Conservation (phyloP, 108 stramenopile species). For the Cyclostephanos tholiformis region DNA sequence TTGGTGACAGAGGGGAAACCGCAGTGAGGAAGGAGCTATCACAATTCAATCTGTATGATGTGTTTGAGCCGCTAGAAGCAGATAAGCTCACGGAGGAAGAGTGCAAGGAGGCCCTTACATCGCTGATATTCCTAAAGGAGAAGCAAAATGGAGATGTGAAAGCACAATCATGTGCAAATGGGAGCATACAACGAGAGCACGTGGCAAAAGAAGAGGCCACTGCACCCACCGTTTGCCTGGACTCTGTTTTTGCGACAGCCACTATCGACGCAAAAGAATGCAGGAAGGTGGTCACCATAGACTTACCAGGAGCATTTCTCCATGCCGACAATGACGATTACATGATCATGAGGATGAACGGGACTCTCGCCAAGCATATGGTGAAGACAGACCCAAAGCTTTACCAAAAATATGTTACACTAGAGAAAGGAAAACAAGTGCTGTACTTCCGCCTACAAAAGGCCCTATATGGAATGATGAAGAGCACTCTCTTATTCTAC, state of each 20-base stretch:
- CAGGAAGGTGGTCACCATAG: not conserved
- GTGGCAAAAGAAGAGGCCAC: not conserved
- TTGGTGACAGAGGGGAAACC: no score
- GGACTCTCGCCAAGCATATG: not conserved
- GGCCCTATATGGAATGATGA: constrained; percentile 40
- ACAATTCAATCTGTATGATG: no score
- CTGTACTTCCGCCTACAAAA: constrained; percentile 30
- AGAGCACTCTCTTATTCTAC: constrained; percentile 6
- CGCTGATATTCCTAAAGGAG: not conserved
- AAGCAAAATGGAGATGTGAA: constrained; percentile 35
- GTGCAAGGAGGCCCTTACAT: no score
- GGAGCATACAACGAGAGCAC: not conserved
- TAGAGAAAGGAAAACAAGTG: not conserved
- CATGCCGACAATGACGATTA: not conserved
- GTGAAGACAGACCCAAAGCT: not conserved
- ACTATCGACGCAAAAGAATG: constrained; percentile 6
- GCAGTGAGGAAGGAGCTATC: constrained; percentile 5
- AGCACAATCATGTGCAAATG: constrained; percentile 11
- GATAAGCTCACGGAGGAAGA: no score
- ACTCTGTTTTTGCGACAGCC: constrained; percentile 21
- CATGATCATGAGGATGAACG: not conserved
- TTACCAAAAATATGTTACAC: not conserved
- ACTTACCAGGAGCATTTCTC: constrained; percentile 1
- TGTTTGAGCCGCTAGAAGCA: no score
- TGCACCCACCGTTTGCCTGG: constrained; percentile 35